Conservation (phyloP, 2,329 filamentous ascomycete species). For the Rugonectria rugulosa region DNA sequence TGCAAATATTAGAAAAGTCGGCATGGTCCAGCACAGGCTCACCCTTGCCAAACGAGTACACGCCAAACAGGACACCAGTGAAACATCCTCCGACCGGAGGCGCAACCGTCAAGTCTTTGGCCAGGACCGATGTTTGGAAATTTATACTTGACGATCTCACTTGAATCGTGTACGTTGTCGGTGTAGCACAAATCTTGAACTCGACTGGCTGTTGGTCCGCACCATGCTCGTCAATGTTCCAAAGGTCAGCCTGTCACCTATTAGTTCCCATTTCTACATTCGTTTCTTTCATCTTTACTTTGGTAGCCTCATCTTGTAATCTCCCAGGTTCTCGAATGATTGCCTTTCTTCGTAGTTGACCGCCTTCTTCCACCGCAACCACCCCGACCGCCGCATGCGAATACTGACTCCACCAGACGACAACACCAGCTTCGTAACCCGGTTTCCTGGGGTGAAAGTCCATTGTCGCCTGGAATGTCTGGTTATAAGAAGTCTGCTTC, state of each 20-base stretch:
- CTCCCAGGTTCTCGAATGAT: constrained; percentile 14
- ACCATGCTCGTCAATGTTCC: background rate
- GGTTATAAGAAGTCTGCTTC: constrained; percentile 57
- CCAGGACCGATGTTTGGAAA: background rate
- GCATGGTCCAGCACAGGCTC: constrained; percentile 33
- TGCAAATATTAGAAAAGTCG: constrained; percentile 22
- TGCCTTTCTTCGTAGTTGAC: background rate
- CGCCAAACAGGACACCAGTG: constrained; percentile 33
- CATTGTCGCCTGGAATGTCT: constrained; percentile 52
- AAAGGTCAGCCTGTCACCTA: background rate
- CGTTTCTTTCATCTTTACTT: constrained; percentile 10
- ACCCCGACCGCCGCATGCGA: constrained; percentile 44
- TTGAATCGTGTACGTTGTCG: constrained; percentile 16
- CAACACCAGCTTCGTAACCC: constrained; percentile 60
- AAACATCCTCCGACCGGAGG: constrained; percentile 33
- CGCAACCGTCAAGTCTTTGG: constrained; percentile 19
- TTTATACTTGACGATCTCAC: background rate
- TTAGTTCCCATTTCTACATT: background rate
- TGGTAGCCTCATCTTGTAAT: constrained; percentile 3
- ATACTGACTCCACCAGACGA: constrained; percentile 62
- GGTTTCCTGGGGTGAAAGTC: constrained; percentile 53
- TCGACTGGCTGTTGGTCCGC: background rate
- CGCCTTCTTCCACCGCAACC: constrained; percentile 14
- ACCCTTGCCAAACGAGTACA: constrained; percentile 30
- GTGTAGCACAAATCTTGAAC: constrained; percentile 1